These are phyloP conservation scores for Tetraselmis striata DNA, from an alignment of 139 green algal species.

Conservation along the genomic window DNA sequence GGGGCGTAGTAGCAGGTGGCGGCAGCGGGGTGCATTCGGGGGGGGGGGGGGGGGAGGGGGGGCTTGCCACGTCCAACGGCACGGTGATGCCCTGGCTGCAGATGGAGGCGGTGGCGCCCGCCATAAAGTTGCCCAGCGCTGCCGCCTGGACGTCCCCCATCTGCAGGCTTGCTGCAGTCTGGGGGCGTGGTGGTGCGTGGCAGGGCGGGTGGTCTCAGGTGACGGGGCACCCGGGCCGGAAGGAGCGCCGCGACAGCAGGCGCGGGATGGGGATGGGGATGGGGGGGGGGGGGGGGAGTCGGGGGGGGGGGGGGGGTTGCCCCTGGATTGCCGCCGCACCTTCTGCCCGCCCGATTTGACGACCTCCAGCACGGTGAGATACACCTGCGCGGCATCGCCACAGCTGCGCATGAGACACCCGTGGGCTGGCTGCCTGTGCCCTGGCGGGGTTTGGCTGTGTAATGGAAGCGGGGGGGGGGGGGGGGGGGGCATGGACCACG, in stretches of 20 bases:
- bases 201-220: background rate
- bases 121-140: slow-evolving; percentile 59
- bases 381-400: slow-evolving; percentile 20
- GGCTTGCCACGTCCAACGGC: slow-evolving; percentile 79
- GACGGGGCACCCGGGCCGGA: background rate
- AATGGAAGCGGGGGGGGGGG: too few species aligned
- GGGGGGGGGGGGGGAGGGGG: slow-evolving; percentile 2
- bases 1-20: too few species aligned
- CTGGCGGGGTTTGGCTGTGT: too few species aligned
- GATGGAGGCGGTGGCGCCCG: slow-evolving; percentile 56
- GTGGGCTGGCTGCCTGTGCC: too few species aligned
- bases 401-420: too few species aligned
- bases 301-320: background rate
- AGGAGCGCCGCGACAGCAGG: background rate
- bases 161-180: slow-evolving; percentile 55
- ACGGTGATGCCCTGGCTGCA: slow-evolving; percentile 77
- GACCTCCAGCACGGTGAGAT: slow-evolving; percentile 19
- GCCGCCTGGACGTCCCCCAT: slow-evolving; percentile 36
- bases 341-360: slow-evolving; percentile 5
- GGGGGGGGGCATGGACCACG: slow-evolving; percentile 6
- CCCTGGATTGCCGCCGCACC: background rate
- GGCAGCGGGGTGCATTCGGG: too few species aligned
- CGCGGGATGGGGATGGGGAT: background rate
- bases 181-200: slow-evolving; percentile 42
- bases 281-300: background rate